A percentile compares a stretch with the other conserved stretches of the same genome.
Evolutionary conservation across 495 filamentous ascomycete genomes (phyloP).

Genomic region (Podospora didyma): DNA sequence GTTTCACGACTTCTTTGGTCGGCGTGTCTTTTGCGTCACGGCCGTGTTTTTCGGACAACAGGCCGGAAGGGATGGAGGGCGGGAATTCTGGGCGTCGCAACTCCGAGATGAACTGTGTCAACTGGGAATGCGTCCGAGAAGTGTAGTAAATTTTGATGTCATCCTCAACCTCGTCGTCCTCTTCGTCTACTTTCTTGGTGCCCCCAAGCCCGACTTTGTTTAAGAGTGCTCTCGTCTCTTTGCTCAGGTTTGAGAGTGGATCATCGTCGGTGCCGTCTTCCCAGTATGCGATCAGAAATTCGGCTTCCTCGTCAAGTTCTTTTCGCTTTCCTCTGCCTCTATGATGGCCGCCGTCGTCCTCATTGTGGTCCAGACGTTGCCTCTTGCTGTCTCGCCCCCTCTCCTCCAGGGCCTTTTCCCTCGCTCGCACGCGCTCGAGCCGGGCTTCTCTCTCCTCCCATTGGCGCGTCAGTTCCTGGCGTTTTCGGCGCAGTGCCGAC

Average conservation of each 20-base stretch:
- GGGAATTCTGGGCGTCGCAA: slow-evolving; percentile 78
- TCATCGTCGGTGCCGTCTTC: slow-evolving; percentile 49
- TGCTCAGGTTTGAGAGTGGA: slow-evolving; percentile 46
- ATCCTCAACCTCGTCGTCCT: slow-evolving; percentile 51
- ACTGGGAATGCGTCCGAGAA: slow-evolving; percentile 90
- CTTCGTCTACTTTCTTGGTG: slow-evolving; percentile 24
- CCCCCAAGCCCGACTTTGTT: slow-evolving; percentile 45
- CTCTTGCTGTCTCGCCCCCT: slow-evolving; percentile 33
- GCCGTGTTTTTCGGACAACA: slow-evolving; percentile 9
- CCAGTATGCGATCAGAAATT: slow-evolving; percentile 78
- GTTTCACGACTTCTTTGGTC: slow-evolving; percentile 66
- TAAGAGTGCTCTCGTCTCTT: slow-evolving; percentile 62
- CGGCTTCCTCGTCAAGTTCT: slow-evolving; percentile 58
- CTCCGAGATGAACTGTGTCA: slow-evolving; percentile 91
- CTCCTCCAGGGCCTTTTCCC: slow-evolving; percentile 59
- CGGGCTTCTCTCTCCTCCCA: slow-evolving; percentile 68
- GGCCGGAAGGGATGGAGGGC: slow-evolving; percentile 40
- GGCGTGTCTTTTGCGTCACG: slow-evolving; percentile 25
- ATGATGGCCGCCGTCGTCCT: slow-evolving; percentile 16
- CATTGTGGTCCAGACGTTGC: slow-evolving; percentile 18
- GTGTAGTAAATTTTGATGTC: slow-evolving; percentile 86
- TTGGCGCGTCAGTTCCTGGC: slow-evolving; percentile 58
- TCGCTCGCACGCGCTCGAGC: slow-evolving; percentile 62
- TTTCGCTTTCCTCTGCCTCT: slow-evolving; percentile 24
- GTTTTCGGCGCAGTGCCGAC: slow-evolving; percentile 61